Evolutionary conservation across 306 rosid species (phyloP).

Genomic region (Rosa chinensis): DNA sequence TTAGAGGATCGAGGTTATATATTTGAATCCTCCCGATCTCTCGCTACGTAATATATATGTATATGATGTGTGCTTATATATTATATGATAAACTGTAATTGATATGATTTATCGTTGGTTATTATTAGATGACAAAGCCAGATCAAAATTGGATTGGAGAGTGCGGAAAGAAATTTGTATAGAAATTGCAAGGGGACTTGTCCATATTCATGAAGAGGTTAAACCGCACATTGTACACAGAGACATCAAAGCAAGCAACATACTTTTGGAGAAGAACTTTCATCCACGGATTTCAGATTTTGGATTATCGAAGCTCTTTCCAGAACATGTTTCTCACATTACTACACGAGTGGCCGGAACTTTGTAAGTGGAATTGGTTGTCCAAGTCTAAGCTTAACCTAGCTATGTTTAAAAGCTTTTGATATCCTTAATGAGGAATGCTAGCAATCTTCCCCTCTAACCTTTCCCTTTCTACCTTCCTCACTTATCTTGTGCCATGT

Average conservation of each 20-base stretch:
- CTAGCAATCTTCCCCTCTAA: no score
- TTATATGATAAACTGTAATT: no score
- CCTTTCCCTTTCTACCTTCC: no score
- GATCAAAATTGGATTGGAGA: conserved; percentile 22
- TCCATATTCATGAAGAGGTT: conserved; percentile 34
- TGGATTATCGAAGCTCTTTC: conserved; percentile 33
- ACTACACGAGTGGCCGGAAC: conserved; percentile 38
- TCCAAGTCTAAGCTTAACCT: background rate
- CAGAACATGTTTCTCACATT: conserved; percentile 26
- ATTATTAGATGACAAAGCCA: conserved; percentile 16
- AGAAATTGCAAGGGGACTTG: conserved; percentile 33
- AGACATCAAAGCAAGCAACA: conserved; percentile 35
- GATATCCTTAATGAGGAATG: background rate
- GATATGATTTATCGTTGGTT: background rate
- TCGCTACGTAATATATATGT: background rate
- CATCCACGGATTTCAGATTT: conserved; percentile 36
- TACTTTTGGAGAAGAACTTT: conserved; percentile 33
- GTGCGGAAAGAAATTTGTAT: conserved; percentile 24
- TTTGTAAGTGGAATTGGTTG: conserved; percentile 20
- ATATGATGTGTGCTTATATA: background rate
- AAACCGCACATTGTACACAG: conserved; percentile 35
- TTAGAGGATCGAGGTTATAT: background rate
- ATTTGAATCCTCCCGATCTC: background rate
- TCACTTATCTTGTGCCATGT: no score
- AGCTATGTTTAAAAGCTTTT: background rate